A percentile compares a stretch with the other conserved stretches of the same genome.
Evolutionary conservation across 176 grass and related monocot species (phyloP).

Genomic region (Cenchrus americanus): DNA sequence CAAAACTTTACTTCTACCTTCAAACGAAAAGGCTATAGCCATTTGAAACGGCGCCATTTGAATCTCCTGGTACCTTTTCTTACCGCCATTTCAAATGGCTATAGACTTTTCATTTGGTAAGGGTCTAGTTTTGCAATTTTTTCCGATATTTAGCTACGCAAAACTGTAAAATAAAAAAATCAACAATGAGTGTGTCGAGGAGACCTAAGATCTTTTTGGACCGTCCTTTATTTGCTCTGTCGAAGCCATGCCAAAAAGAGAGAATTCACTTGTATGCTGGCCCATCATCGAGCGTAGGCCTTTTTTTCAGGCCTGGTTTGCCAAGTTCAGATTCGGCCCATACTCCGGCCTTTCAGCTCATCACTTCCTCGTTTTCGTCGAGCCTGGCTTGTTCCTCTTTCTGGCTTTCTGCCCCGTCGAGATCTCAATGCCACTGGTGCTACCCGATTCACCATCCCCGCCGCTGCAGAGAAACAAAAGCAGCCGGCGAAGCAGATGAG

Average conservation of each 20-base stretch:
- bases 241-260: not conserved
- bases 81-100: no score
- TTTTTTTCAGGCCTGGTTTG: not conserved
- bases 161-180: no score
- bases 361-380: not conserved
- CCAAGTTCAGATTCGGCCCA: not conserved
- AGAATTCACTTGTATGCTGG: not conserved
- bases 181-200: no score
- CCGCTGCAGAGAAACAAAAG: conserved; percentile 31
- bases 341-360: not conserved
- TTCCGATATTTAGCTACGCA: no score
- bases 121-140: no score
- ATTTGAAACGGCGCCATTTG: no score
- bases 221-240: not conserved
- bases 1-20: no score
- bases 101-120: no score
- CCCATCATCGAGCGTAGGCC: not conserved
- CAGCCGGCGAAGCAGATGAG: conserved; percentile 36
- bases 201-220: not conserved
- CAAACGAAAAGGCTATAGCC: no score
- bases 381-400: not conserved
- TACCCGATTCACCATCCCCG: conserved; percentile 6
- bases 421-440: conserved; percentile 43
- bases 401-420: not conserved
- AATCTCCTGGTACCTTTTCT: no score